Conservation (phyloP, 163 green algal genomes). For the Chlamydomonas reinhardtii region DNA sequence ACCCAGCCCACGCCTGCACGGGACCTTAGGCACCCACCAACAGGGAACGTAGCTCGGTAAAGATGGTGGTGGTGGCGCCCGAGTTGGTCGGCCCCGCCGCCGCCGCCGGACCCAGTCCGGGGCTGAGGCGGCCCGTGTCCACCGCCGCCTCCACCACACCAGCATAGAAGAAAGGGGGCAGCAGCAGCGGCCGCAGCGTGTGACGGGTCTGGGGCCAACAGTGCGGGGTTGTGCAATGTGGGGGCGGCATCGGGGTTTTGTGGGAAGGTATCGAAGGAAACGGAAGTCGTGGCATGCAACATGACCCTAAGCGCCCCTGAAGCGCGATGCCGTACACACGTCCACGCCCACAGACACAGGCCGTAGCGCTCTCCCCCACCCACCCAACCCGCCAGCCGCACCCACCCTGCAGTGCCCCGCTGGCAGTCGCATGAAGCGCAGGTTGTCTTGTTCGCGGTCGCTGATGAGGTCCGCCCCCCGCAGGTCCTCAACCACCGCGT, state of each 20-base stretch:
- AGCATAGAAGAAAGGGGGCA: constrained; percentile 73
- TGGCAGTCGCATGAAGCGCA: constrained; percentile 69
- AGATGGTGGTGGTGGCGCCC: constrained; percentile 44
- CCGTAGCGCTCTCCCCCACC: too few relatives aligned
- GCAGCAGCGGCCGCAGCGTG: constrained; percentile 59
- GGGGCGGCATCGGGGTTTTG: too few relatives aligned
- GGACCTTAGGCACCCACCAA: constrained; percentile 38
- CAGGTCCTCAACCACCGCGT: constrained; percentile 71
- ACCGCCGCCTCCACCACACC: constrained; percentile 56
- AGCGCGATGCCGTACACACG: too few relatives aligned
- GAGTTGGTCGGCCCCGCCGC: constrained; percentile 52
- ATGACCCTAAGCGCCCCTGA: not conserved
- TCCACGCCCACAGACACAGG: not conserved
- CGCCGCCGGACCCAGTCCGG: constrained; percentile 29
- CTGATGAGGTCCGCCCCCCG: constrained; percentile 66
- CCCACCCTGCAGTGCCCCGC: not conserved
- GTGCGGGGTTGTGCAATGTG: too few relatives aligned
- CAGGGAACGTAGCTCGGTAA: constrained; percentile 63
- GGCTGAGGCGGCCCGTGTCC: constrained; percentile 49
- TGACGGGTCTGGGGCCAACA: not conserved
- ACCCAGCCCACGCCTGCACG: constrained; percentile 4
- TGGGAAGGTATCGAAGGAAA: too few relatives aligned
- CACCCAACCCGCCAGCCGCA: not conserved
- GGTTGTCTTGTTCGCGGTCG: constrained; percentile 64
- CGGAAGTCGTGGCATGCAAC: too few relatives aligned